Conservation (phyloP, 148 eudicot genomes). For the Camellia lanceoleosa region DNA sequence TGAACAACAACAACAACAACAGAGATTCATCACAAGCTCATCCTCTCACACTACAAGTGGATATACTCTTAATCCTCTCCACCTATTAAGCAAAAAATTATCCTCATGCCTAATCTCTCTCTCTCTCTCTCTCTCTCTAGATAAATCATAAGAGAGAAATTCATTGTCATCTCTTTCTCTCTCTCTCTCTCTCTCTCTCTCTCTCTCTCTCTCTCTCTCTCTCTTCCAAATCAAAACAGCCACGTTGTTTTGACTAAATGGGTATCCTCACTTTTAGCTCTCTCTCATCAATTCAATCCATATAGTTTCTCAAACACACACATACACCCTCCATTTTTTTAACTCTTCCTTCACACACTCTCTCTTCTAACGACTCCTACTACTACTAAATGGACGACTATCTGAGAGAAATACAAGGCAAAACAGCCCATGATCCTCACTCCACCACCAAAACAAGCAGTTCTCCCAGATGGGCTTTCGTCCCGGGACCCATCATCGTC, state of each 20-base stretch:
- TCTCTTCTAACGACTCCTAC: too few relatives aligned
- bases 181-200: conserved; percentile 8
- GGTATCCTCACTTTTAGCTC: too few relatives aligned
- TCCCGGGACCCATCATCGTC: conserved; percentile 56
- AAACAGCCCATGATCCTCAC: conserved; percentile 36
- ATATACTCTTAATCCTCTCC: conserved; percentile 25
- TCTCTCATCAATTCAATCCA: neutral
- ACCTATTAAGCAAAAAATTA: conserved; percentile 14
- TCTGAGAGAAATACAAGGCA: conserved; percentile 52
- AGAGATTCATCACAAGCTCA: conserved; percentile 4
- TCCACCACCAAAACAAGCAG: neutral
- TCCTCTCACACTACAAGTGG: conserved; percentile 23
- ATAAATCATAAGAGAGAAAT: conserved; percentile 4
- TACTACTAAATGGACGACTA: neutral
- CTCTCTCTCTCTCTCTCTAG: neutral
- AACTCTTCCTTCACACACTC: too few relatives aligned
- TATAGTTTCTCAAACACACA: too few relatives aligned
- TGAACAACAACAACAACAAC: conserved; percentile 12
- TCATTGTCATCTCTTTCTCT: neutral
- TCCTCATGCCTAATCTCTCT: neutral
- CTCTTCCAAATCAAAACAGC: neutral
- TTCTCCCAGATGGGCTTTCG: conserved; percentile 23
- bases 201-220: conserved; percentile 3
- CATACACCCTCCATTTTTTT: too few relatives aligned
- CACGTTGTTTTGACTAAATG: too few relatives aligned